Evolutionary conservation across 2,329 filamentous ascomycete genomes (phyloP), one percentile per base, ranked within the genome.

Genomic region (Rutstroemia sp.): DNA sequence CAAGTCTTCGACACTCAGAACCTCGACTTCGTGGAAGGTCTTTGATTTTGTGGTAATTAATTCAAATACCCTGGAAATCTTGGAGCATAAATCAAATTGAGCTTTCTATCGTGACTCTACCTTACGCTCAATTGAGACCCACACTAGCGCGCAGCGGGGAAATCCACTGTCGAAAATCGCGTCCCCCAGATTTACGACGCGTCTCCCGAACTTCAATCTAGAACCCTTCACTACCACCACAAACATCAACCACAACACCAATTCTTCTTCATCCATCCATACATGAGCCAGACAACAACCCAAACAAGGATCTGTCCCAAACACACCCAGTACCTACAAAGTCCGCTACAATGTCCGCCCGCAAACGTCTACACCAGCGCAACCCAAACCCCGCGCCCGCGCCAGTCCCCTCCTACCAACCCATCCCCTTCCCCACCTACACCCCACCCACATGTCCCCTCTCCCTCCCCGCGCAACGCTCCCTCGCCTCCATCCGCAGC

Each of bases 391-490:
- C 9, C 57, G 58, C 46, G 55, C 49, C 25, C 50, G 58, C 5
- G 47, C 60, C 49, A 54, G 23, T 23, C 23, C 23, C 23, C 23
- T 23, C 55, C 34, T 60, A 48, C 17, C 50, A 57, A 48, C 47
- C 58, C 3, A 64, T 67, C 2, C 57, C 64, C 10, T 64, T 81
- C 39, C 76, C 79, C 10, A 63, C 71, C 6, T 85, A 86, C 66
- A 72, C 82, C 66, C 71, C 75, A 16, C 79, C 78, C 2, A 68
- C 70, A 9, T 76, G 77, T 55, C 73, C 80, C 0, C 75, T 86
- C 19, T 80, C 76, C 51, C 59, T 62, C 0, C 65, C 70, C 9
- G 75, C 75, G 2, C 75, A 78, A 57, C 70, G 71, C 23, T 70
- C 72, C 1, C 71, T 86, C 4, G 67, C 73, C 2, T 60, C 68